Evolutionary conservation across 176 grass and related monocot species (phyloP).

Genomic region (Carex pumila): DNA sequence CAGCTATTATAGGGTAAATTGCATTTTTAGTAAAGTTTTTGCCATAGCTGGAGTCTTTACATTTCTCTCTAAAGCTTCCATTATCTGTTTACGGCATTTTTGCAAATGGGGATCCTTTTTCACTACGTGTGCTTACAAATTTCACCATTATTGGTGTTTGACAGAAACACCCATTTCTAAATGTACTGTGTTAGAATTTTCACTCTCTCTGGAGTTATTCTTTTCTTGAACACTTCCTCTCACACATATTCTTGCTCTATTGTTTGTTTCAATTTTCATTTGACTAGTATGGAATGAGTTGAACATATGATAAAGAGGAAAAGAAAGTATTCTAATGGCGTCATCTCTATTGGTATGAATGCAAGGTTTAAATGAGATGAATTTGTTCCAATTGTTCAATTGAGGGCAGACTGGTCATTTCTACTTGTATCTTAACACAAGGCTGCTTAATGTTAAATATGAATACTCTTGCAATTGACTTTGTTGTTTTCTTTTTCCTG

Average conservation of each 20-base stretch:
- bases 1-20: conserved; percentile 60
- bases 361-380: background rate
- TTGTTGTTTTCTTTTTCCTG: background rate
- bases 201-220: background rate
- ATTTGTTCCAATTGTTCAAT: background rate
- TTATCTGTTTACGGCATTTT: background rate
- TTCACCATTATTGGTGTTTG: background rate
- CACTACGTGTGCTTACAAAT: background rate
- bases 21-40: background rate
- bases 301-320: background rate
- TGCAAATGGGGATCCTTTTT: background rate
- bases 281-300: background rate
- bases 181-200: background rate
- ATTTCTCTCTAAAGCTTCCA: background rate
- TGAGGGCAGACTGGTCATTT: background rate
- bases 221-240: background rate
- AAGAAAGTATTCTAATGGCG: background rate
- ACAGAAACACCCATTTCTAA: background rate
- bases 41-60: background rate
- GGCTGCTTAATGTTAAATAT: background rate
- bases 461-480: background rate
- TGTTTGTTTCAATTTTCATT: background rate
- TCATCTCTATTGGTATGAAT: background rate
- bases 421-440: background rate
- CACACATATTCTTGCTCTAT: background rate